Base-by-base conservation (phyloP, 2,329 filamentous ascomycete genomes). In the Talaromyces sp. region DNA sequence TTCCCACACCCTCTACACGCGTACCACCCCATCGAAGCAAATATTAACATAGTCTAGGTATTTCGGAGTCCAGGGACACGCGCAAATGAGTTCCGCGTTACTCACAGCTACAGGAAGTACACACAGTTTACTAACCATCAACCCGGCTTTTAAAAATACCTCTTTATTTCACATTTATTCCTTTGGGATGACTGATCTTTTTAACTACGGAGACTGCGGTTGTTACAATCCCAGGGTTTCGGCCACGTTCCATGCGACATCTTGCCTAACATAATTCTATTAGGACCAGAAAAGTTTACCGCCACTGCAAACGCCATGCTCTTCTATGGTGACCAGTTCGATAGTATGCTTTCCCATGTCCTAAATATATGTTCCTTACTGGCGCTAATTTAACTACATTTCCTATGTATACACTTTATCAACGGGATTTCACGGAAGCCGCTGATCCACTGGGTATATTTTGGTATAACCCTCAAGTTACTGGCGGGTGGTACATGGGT, bases 231-330 rank as follows among this genome's bases (percentile, higher is more conserved):
- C 28, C 2, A 33, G 5, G 6, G 5, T 28, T 33, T n/a, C 9
- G 12, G n/a, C 16, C 51, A 28, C 31, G 9, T 40, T n/a, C 12
- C 36, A 40, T 40, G 16, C 33, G 31, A 31, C 10, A 28, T 54
- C 27, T 54, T 28, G 28, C 36, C 28, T 54, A 54, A 31, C n/a
- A 55, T 55, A 34, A 34, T 31, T 9, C 3, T 55, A n/a, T 18
- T 36, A 55, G 52, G 52, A 23, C 52, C 52, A 23, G 6, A 18
- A 27, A 57, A 57, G 23, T 50, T 42, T 18, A 57, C 56, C 7
- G 56, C 56, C 9, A 57, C 40, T 33, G 56, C 56, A 23, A 57
- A 57, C 40, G 27, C 56, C 23, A 44, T 57, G 36, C 27, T 57
- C 27, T 57, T 57, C 23, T 50, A 57, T 10, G 56, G 56, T 18